Conservation (phyloP, 169 alveolate genomes). For the Perkinsus chesapeaki region DNA sequence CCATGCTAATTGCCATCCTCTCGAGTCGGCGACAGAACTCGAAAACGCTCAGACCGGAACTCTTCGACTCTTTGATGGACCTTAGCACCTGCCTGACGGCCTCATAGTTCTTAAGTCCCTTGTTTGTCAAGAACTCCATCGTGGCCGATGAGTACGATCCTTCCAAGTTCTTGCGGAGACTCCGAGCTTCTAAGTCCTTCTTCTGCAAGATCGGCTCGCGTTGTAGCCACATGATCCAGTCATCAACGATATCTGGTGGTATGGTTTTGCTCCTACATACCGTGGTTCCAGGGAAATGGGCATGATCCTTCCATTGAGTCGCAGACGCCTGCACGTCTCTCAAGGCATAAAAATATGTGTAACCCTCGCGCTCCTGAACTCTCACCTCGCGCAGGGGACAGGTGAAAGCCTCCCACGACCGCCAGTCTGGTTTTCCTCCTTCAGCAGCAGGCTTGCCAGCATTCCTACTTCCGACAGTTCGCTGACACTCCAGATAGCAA, state of each 20-base stretch:
- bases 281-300: not conserved
- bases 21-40: not conserved
- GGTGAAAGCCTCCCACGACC: not conserved
- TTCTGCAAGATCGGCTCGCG: too few relatives aligned
- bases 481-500: not conserved
- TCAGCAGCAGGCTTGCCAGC: not conserved
- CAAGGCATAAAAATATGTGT: not conserved
- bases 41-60: not conserved
- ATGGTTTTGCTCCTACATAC: not conserved
- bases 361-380: not conserved
- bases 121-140: not conserved
- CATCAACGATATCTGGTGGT: not conserved
- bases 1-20: not conserved
- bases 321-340: not conserved
- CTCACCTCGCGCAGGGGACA: not conserved
- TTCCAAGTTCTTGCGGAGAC: too few relatives aligned
- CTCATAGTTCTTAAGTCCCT: not conserved
- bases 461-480: not conserved
- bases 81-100: not conserved
- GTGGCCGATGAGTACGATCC: not conserved
- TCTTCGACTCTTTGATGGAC: not conserved
- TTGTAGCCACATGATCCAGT: not conserved
- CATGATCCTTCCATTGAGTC: not conserved
- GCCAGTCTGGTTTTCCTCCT: not conserved
- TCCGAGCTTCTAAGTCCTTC: too few relatives aligned